A percentile compares a stretch with the other conserved stretches of the same genome.
Evolutionary conservation across 306 rosid species (phyloP).

Genomic region (Cicer judaicum): DNA sequence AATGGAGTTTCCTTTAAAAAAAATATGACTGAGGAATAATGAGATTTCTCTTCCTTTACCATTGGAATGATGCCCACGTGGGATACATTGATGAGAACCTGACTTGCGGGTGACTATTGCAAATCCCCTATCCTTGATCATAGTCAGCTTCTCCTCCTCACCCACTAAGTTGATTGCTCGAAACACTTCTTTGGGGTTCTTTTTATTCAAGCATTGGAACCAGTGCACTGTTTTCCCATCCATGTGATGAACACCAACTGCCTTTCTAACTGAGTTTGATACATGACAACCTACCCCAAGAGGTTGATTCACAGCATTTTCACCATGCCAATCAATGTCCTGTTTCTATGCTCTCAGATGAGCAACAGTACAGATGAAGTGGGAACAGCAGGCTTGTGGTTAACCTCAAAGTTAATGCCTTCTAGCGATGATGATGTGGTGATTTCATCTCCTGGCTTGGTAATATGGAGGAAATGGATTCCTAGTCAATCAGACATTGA

Average conservation of each 20-base stretch:
- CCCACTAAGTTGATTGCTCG: neutral
- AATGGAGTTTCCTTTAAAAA: constrained; percentile 17
- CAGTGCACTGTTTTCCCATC: neutral
- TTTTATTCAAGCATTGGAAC: neutral
- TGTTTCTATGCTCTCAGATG: constrained; percentile 62
- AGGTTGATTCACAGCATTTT: neutral
- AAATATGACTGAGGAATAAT: neutral
- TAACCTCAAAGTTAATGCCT: constrained; percentile 86
- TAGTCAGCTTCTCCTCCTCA: constrained; percentile 5
- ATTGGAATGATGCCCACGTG: constrained; percentile 7
- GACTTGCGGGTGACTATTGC: neutral
- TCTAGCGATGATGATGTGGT: constrained; percentile 52
- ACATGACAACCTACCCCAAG: no score
- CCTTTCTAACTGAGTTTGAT: neutral
- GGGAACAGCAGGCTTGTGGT: constrained; percentile 65
- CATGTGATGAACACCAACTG: neutral
- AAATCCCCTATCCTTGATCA: neutral
- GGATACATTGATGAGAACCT: neutral
- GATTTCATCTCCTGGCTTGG: constrained; percentile 68
- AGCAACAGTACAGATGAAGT: constrained; percentile 49
- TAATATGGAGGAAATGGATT: constrained; percentile 85
- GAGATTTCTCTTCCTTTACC: constrained; percentile 15
- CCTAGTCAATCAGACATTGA: constrained; percentile 51
- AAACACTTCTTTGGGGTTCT: neutral
- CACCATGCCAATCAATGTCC: neutral